Percentiles rank a stretch among this genome's conserved stretches.
phyloP scores from a whole-genome alignment of 495 filamentous ascomycete species.

The Penicillium coprophilum region DNA sequence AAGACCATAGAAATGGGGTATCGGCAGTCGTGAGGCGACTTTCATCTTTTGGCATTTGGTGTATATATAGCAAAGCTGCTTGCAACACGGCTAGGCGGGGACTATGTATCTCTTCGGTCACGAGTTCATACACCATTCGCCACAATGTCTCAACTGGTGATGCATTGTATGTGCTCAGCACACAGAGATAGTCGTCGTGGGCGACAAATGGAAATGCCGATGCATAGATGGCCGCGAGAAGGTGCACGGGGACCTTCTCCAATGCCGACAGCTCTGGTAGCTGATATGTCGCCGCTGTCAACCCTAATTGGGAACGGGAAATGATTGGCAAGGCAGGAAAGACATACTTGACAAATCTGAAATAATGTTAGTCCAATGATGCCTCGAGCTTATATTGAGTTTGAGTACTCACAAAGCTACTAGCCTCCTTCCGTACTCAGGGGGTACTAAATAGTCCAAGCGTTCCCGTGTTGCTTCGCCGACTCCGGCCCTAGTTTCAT shows the following conservation, averaged over 20 bases:
- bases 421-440: constrained; percentile 31
- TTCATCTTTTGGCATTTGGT: constrained; percentile 24
- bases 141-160: constrained; percentile 31
- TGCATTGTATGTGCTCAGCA: constrained; percentile 31
- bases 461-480: constrained; percentile 26
- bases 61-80: constrained; percentile 37
- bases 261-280: constrained; percentile 23
- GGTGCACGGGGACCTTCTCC: constrained; percentile 28
- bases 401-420: constrained; percentile 26
- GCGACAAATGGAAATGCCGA: constrained; percentile 35
- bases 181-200: constrained; percentile 35
- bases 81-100: constrained; percentile 37
- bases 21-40: constrained; percentile 27
- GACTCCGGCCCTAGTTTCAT: constrained; percentile 25
- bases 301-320: constrained; percentile 30
- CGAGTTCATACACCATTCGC: constrained; percentile 35
- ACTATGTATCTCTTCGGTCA: constrained; percentile 37
- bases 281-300: constrained; percentile 17
- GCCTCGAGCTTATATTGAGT: too few species aligned
- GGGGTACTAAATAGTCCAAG: constrained; percentile 29
- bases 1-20: constrained; percentile 39
- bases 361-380: background rate
- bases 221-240: constrained; percentile 40
- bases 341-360: constrained; percentile 35
- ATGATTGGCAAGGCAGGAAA: constrained; percentile 35